Evolutionary conservation across 495 filamentous ascomycete species (phyloP).

Genomic region (Aspergillus bridgeri): DNA sequence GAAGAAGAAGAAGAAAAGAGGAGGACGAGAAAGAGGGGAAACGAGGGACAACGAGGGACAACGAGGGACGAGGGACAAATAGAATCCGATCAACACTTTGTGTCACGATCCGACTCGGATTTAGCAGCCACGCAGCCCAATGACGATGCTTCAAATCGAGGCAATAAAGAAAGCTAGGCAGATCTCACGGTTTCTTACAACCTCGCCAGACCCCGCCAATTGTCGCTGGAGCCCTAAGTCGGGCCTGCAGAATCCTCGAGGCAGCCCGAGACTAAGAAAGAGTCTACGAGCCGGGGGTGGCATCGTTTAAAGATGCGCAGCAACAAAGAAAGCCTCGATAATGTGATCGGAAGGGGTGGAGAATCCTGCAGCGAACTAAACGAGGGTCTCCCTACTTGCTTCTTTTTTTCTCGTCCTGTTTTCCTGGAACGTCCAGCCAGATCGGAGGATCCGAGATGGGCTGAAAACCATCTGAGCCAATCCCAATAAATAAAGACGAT

Average conservation of each 20-base stretch:
- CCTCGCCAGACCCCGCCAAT: constrained; percentile 10
- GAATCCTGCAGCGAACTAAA: constrained; percentile 10
- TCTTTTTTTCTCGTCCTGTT: too few species aligned
- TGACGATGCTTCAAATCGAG: neutral
- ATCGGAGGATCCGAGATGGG: neutral
- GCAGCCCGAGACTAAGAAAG: too few species aligned
- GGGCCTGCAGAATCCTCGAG: constrained; percentile 6
- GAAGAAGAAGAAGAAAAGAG: neutral
- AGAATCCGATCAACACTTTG: neutral
- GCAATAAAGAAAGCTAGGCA: neutral
- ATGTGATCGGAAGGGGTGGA: constrained; percentile 10
- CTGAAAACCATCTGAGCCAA: too few species aligned
- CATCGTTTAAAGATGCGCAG: constrained; percentile 1
- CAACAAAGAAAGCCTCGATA: constrained; percentile 7
- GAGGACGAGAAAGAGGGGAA: neutral
- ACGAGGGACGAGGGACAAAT: neutral
- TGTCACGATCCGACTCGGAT: neutral
- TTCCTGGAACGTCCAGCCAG: too few species aligned
- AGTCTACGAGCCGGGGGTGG: constrained; percentile 1
- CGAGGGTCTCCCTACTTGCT: constrained; percentile 7
- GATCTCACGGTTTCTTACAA: neutral
- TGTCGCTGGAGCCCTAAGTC: constrained; percentile 12
- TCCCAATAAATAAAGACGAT: too few species aligned
- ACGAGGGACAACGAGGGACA: neutral
- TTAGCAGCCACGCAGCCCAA: neutral